phyloP scores from a whole-genome alignment of 2,329 filamentous ascomycete species.

The Fusarium redolens region DNA sequence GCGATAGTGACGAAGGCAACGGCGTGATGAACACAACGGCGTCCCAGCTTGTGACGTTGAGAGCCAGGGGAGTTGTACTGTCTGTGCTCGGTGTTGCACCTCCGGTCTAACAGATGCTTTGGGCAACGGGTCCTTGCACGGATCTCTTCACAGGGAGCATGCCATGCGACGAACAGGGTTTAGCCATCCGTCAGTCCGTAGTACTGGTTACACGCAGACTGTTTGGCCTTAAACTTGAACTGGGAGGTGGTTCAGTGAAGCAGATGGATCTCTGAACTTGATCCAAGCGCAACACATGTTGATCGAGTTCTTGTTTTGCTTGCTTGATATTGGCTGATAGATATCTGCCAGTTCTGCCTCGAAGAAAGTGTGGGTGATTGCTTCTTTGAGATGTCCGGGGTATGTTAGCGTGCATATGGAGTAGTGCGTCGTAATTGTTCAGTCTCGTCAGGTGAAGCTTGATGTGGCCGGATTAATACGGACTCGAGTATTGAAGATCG shows the following conservation, averaged over 20 bases:
- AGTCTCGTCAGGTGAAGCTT: conserved; percentile 1
- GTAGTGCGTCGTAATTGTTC: background rate
- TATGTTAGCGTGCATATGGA: background rate
- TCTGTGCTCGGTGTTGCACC: conserved; percentile 35
- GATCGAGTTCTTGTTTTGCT: background rate
- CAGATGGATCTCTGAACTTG: background rate
- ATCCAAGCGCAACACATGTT: background rate
- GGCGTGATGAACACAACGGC: conserved; percentile 8
- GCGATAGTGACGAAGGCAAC: conserved; percentile 1
- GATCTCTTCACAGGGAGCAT: conserved; percentile 26
- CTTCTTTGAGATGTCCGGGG: background rate
- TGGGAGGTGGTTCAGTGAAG: background rate
- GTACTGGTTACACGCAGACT: conserved; percentile 28
- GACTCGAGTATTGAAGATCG: background rate
- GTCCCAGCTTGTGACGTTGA: conserved; percentile 14
- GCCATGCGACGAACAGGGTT: conserved; percentile 42
- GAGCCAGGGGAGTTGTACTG: background rate
- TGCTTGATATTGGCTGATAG: background rate
- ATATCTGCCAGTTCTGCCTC: background rate
- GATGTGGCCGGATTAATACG: conserved; percentile 1
- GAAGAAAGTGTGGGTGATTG: background rate
- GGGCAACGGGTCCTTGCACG: conserved; percentile 26
- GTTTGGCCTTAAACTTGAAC: conserved; percentile 2
- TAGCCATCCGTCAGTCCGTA: conserved; percentile 35
- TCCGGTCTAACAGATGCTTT: conserved; percentile 24